Conservation (phyloP, 1,139 yeast species). For the Meyerozyma carpophila region DNA sequence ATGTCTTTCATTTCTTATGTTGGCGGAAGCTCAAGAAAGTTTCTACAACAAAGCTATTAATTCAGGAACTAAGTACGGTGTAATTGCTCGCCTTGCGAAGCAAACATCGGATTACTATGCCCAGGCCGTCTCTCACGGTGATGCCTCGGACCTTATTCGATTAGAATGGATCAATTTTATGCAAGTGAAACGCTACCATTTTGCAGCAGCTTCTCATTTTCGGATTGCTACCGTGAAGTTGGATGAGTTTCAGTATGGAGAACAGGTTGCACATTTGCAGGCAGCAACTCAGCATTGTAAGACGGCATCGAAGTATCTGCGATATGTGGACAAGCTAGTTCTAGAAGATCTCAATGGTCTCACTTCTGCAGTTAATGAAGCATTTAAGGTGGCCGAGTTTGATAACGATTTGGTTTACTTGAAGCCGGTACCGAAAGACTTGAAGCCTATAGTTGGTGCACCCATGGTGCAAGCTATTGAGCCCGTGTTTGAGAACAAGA, state of each 20-base stretch:
- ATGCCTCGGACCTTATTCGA: conserved; percentile 46
- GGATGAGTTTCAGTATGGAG: conserved; percentile 56
- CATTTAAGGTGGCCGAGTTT: conserved; percentile 55
- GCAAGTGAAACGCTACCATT: conserved; percentile 55
- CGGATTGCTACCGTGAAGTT: conserved; percentile 51
- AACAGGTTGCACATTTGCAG: conserved; percentile 56
- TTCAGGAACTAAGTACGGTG: conserved; percentile 53
- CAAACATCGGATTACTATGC: conserved; percentile 59
- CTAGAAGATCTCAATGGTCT: conserved; percentile 49
- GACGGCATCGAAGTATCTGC: conserved; percentile 34
- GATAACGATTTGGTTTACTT: conserved; percentile 80
- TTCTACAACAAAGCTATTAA: conserved; percentile 71
- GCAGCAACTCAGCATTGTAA: conserved; percentile 28
- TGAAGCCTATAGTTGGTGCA: conserved; percentile 44
- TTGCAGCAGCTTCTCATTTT: conserved; percentile 64
- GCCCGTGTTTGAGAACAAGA: conserved; percentile 29
- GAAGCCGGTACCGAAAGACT: conserved; percentile 53
- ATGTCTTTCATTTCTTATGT: conserved; percentile 39
- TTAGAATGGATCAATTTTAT: conserved; percentile 64
- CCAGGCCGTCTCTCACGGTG: conserved; percentile 39
- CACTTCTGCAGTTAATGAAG: conserved; percentile 34
- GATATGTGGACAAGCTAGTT: conserved; percentile 38
- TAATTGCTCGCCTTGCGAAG: conserved; percentile 58
- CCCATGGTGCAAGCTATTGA: conserved; percentile 51
- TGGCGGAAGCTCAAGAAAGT: conserved; percentile 86